Evolutionary conservation across 306 rosid genomes (phyloP).

Genomic region (Amphicarpaea edgeworthii): DNA sequence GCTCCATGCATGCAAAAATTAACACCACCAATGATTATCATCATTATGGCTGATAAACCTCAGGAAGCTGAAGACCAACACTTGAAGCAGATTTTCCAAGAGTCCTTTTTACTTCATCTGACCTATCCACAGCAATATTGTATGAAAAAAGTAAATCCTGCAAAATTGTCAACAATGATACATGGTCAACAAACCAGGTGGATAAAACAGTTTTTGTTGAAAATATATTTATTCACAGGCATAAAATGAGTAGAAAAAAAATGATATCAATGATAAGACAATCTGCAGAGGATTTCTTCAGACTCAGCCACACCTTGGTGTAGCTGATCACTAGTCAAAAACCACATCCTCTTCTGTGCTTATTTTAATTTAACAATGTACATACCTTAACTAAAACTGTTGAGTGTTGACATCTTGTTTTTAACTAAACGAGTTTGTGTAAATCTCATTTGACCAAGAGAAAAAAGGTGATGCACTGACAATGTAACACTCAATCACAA

Average conservation of each 20-base stretch:
- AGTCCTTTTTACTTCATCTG: conserved; percentile 77
- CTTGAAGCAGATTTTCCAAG: conserved; percentile 95
- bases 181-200: conserved; percentile 17
- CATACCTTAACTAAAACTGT: conserved; percentile 12
- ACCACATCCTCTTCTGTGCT: conserved; percentile 10
- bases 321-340: conserved; percentile 7
- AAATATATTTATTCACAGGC: not conserved
- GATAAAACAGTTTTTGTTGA: not conserved
- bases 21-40: conserved; percentile 5
- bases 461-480: too few relatives aligned
- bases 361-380: conserved; percentile 21
- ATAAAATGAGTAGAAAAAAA: conserved; percentile 28
- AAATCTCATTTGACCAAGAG: conserved; percentile 34
- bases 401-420: conserved; percentile 35
- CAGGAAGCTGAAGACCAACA: conserved; percentile 92
- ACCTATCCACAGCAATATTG: conserved; percentile 90
- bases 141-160: conserved; percentile 89
- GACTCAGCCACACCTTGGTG: conserved; percentile 19
- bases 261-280: not conserved
- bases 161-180: conserved; percentile 43
- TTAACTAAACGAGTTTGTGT: not conserved
- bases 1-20: not conserved
- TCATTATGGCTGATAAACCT: conserved; percentile 67
- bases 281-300: conserved; percentile 4
- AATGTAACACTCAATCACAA: too few relatives aligned